Evolutionary conservation across 768 basidiomycete species (phyloP).

Genomic region (Lactarius vividus): DNA sequence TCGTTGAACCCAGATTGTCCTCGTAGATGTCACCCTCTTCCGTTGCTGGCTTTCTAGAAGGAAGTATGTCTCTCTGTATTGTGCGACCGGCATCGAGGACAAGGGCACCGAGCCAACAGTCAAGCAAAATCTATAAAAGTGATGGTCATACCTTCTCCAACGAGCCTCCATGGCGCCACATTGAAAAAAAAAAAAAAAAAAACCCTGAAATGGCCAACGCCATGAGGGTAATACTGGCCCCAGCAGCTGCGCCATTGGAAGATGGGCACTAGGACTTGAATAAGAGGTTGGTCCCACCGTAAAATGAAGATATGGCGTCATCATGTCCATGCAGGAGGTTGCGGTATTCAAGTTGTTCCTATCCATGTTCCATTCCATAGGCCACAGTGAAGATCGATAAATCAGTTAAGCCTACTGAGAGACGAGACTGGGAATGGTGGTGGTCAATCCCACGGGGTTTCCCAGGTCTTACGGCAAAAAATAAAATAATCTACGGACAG

Average conservation of each 20-base stretch:
- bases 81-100: background rate
- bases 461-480: background rate
- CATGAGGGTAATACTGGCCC: slow-evolving; percentile 70
- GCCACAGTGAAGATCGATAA: background rate
- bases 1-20: background rate
- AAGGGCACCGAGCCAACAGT: slow-evolving; percentile 6
- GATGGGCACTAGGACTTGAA: slow-evolving; percentile 69
- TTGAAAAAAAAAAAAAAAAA: slow-evolving; percentile 43
- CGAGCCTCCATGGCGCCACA: slow-evolving; percentile 50
- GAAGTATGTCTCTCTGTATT: background rate
- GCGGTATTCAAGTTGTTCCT: slow-evolving; percentile 23
- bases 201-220: slow-evolving; percentile 68
- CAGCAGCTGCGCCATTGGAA: slow-evolving; percentile 66
- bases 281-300: slow-evolving; percentile 51
- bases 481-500: too few relatives aligned
- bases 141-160: slow-evolving; percentile 56
- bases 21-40: background rate
- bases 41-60: background rate
- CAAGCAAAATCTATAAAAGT: background rate
- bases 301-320: slow-evolving; percentile 71
- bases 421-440: background rate
- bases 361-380: background rate
- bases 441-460: background rate
- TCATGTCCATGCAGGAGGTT: slow-evolving; percentile 37
- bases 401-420: too few relatives aligned